Evolutionary conservation across 352 stramenopile genomes (phyloP), one percentile per base, ranked within the genome.

Genomic region (Pythium monospermum): DNA sequence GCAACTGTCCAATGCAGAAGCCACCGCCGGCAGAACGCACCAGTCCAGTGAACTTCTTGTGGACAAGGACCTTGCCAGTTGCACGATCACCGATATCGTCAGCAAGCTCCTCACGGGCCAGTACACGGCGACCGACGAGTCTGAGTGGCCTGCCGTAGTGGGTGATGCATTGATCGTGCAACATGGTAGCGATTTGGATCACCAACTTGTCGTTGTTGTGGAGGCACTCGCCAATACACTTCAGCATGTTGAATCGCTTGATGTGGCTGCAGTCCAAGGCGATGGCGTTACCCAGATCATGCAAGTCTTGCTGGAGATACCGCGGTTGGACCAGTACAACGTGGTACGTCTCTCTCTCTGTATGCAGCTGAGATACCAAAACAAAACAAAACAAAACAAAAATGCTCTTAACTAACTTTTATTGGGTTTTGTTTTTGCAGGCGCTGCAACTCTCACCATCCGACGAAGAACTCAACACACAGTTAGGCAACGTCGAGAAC

Each of bases 201-300:
- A 22, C 4, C 45, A 36, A 15, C 25, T 62, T 4, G 48, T 49
- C 6, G 37, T 45, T 19, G 59, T 46, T 0, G 41, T 61, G 10
- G 43, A 58, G 2, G 36, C 52, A 25, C 43, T 67, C 16, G 53
- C 53, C 26, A 59, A 55, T 53, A 37, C 53, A 13, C 43, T 67
- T n/a, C 39, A 47, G 22, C 52, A 66, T 13, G 41, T 66, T 6
- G 22, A 44, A 2, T 8, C 21, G 2, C 35, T 4, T 16, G 58
- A 66, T 13, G 22, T 53, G 0, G 6, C 28, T 2, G 40, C 51
- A 1, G 47, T 57, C 33, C 51, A 37, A 39, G 50, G 27, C 26
- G 58, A 66, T 25, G 49, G 42, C 7, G 48, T 62, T 6, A 49
- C 45, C 25, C 48, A 49, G 23, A 59, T 67, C 15, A 23, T 59